phyloP scores from a whole-genome alignment of 164 flowering plant genomes.

The Houttuynia cordata region DNA sequence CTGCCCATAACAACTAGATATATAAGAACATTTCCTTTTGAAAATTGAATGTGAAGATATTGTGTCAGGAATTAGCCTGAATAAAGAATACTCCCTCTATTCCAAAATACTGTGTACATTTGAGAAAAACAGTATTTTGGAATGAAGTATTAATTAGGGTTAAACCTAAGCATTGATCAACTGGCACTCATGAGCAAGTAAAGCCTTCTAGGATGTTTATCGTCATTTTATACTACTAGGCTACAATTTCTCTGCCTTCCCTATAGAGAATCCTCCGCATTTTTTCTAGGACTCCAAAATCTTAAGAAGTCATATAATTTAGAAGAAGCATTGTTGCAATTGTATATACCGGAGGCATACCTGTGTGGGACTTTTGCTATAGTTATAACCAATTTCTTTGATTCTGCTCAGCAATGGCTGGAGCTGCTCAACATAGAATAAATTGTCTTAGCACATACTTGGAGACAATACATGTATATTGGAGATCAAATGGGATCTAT shows the following conservation, averaged over 20 bases:
- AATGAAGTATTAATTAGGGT: no score
- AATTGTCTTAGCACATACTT: neutral
- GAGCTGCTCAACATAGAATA: conserved; percentile 33
- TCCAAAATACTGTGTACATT: no score
- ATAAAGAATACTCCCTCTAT: no score
- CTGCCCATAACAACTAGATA: neutral
- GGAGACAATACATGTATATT: neutral
- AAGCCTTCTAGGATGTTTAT: no score
- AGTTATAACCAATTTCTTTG: conserved; percentile 60
- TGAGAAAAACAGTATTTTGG: no score
- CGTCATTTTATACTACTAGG: neutral
- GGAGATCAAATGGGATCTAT: conserved; percentile 1
- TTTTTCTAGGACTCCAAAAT: neutral
- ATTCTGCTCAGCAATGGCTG: conserved; percentile 76
- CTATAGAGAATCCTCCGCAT: neutral
- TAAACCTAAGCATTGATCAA: no score
- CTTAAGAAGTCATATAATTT: neutral
- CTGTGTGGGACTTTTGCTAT: conserved; percentile 75
- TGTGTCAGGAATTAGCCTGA: no score
- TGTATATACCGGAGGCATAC: conserved; percentile 15
- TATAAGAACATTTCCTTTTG: neutral
- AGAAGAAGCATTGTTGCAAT: neutral
- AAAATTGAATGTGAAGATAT: neutral
- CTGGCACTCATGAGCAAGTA: no score
- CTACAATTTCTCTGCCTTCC: neutral